Percentiles rank a stretch among this genome's conserved stretches.
Evolutionary conservation across 257 asterid genomes (phyloP).

Genomic region (Ilex asprella): DNA sequence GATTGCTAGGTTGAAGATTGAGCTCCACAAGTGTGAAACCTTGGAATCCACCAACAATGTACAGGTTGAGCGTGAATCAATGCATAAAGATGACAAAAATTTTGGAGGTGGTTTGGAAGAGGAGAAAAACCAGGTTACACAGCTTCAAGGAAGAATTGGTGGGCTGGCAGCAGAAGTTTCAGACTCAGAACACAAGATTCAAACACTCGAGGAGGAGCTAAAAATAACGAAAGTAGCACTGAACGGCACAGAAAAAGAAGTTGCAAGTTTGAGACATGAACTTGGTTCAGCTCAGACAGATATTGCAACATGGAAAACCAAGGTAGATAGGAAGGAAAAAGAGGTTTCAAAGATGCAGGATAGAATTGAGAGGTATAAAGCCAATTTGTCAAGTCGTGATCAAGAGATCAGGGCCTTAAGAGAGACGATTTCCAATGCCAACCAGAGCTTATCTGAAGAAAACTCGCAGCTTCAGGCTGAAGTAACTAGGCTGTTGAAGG

Average conservation of each 20-base stretch:
- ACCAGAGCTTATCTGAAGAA: slow-evolving; percentile 74
- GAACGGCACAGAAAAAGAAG: slow-evolving; percentile 46
- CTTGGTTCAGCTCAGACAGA: slow-evolving; percentile 54
- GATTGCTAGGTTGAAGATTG: slow-evolving; percentile 36
- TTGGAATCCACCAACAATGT: slow-evolving; percentile 11
- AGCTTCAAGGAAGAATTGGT: slow-evolving; percentile 20
- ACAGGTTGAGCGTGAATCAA: slow-evolving; percentile 10
- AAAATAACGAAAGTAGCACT: slow-evolving; percentile 39
- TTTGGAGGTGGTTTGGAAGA: not conserved
- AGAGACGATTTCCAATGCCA: slow-evolving; percentile 69
- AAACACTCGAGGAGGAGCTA: slow-evolving; percentile 43
- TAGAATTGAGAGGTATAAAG: slow-evolving; percentile 61
- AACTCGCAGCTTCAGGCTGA: slow-evolving; percentile 59
- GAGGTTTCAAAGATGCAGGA: slow-evolving; percentile 67
- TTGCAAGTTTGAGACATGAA: slow-evolving; percentile 36
- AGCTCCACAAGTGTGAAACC: slow-evolving; percentile 53
- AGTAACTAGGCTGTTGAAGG: slow-evolving; percentile 44
- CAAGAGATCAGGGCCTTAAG: slow-evolving; percentile 72
- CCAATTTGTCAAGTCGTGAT: slow-evolving; percentile 67
- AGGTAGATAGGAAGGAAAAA: slow-evolving; percentile 54
- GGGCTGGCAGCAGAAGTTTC: slow-evolving; percentile 24
- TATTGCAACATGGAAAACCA: slow-evolving; percentile 42
- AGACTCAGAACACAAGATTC: slow-evolving; percentile 28
- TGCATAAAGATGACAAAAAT: slow-evolving; percentile 7
- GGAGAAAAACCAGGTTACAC: slow-evolving; percentile 16